Evolutionary conservation across 345 rosid species (phyloP), one percentile per base, ranked within the genome.

Genomic region (Corchorus olitorius): DNA sequence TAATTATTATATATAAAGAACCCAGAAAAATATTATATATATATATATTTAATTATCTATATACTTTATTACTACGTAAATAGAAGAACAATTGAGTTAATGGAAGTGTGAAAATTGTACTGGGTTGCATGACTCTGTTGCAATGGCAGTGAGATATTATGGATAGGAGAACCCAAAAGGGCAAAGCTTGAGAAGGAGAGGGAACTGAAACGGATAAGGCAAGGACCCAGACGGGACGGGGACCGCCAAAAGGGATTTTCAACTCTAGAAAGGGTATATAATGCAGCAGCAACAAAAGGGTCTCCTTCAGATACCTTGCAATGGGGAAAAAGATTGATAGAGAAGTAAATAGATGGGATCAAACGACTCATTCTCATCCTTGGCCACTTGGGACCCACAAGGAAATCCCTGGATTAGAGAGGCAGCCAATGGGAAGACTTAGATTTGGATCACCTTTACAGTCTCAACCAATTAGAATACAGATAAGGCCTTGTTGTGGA

Each of bases 401-500:
- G 89, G 89, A 91, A 91, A 89, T 89, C 97, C 87, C 0, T 52
- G 45, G 89, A 89, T 75, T 66, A 66, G 66, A 75, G 73, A 68
- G 77, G 45, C 78, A 77, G 22, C 97, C 97, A 94, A 88, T 93
- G 6, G 75, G 69, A 87, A 63, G 49, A 22, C 80, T 13, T 1
- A 41, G n/a, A 43, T 75, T 15, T 71, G 74, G 98, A 94, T 94
- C 33, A 87, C 55, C 86, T 56, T 82, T 74, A 49, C 58, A 20
- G 43, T 64, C 52, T 74, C 82, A 35, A 54, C 98, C 96, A 92
- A 94, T 91, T 0, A 80, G 1, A 85, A 48, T 72, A 63, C 37
- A 87, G 99, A 92, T 95, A 92, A 95, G 96, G 90, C 88, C 71
- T 76, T 39, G 14, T 50, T 14, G 22, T 82, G 86, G 88, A 68